These are phyloP conservation scores for Acer negundo DNA, from an alignment of 345 rosid species.

Conservation along the genomic window DNA sequence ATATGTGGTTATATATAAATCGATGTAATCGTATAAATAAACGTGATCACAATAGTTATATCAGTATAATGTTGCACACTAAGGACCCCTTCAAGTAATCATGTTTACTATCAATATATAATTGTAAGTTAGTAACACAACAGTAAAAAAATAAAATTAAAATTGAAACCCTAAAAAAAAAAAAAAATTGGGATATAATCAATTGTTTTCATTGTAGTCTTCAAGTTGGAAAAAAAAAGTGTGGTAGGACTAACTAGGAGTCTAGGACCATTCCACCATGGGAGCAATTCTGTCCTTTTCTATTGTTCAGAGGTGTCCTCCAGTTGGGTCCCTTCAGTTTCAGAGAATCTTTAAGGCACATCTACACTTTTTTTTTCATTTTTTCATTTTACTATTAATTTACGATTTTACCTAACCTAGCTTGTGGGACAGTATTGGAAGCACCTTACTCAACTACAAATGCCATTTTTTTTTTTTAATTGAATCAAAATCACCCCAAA, in stretches of 20 bases:
- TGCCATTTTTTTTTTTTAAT: background rate
- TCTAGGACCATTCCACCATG: background rate
- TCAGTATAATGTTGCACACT: too few species aligned
- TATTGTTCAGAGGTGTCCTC: background rate
- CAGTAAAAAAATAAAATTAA: too few species aligned
- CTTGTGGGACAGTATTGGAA: background rate
- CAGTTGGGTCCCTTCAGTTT: slow-evolving; percentile 5
- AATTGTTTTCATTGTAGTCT: background rate
- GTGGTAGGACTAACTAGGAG: background rate
- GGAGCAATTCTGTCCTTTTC: slow-evolving; percentile 9
- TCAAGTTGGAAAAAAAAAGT: background rate
- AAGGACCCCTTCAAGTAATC: too few species aligned
- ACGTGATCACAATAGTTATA: too few species aligned
- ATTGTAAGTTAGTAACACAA: too few species aligned
- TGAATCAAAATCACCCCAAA: too few species aligned
- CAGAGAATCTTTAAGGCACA: slow-evolving; percentile 13
- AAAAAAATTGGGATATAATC: background rate
- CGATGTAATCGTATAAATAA: too few species aligned
- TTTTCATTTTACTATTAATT: too few species aligned
- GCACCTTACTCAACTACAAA: background rate
- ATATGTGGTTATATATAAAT: too few species aligned
- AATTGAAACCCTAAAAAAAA: background rate
- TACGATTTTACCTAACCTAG: too few species aligned
- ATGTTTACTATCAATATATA: too few species aligned
- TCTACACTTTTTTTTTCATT: background rate